Evolutionary conservation across 208 protist species (phyloP).

Genomic region (Porcisia hertigi): DNA sequence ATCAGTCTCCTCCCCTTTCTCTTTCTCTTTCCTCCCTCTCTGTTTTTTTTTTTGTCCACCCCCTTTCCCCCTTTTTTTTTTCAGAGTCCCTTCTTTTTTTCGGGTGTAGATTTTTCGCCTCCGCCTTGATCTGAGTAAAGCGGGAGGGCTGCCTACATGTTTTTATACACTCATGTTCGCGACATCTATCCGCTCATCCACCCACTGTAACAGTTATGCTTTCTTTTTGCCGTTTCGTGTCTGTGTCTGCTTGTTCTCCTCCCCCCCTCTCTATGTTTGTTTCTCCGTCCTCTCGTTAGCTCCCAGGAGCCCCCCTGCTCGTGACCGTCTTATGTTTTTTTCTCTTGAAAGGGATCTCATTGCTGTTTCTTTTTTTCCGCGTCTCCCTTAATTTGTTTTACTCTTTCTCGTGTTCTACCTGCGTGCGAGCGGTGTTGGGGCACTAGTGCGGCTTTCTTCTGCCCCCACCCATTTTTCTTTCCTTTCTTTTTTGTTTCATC

Average conservation of each 20-base stretch:
- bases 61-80: neutral
- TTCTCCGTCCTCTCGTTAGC: neutral
- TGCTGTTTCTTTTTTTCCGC: neutral
- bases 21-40: neutral
- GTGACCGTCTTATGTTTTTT: neutral
- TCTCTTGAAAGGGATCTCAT: neutral
- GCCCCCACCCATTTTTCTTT: neutral
- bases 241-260: neutral
- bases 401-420: neutral
- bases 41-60: neutral
- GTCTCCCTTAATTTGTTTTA: too few relatives aligned
- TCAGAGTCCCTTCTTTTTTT: neutral
- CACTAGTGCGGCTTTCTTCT: conserved; percentile 7
- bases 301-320: too few relatives aligned
- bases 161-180: conserved; percentile 17
- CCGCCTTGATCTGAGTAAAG: neutral
- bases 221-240: conserved; percentile 1
- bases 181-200: neutral
- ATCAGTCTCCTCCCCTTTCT: neutral
- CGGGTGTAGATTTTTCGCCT: neutral
- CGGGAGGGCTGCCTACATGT: conserved; percentile 4
- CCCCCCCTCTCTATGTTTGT: neutral
- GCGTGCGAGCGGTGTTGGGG: neutral
- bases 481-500: neutral
- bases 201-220: neutral